Evolutionary conservation across 2,329 filamentous ascomycete species (phyloP).

Genomic region (Penicillium sp.): DNA sequence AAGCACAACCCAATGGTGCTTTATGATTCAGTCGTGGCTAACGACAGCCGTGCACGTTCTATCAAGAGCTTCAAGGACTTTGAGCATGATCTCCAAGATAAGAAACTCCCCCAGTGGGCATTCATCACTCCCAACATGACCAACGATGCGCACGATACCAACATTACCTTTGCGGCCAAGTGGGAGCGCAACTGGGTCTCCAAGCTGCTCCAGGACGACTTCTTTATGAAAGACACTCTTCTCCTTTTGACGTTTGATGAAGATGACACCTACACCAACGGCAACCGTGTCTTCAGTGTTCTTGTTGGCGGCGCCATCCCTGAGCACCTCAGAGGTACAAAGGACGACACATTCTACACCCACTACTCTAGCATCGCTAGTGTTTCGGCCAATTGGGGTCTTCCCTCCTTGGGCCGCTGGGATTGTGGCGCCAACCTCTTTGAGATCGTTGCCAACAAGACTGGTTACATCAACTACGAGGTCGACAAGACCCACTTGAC

Average conservation of each 20-base stretch:
- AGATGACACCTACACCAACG: constrained; percentile 63
- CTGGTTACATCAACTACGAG: constrained; percentile 51
- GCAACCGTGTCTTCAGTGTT: constrained; percentile 67
- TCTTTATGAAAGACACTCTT: constrained; percentile 73
- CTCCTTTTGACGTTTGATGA: constrained; percentile 83
- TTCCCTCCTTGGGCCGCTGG: constrained; percentile 66
- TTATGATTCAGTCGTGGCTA: constrained; percentile 61
- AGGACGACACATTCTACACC: constrained; percentile 66
- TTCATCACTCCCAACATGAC: constrained; percentile 38
- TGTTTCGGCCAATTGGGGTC: constrained; percentile 66
- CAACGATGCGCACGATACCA: constrained; percentile 68
- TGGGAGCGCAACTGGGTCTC: constrained; percentile 68
- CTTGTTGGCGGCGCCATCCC: constrained; percentile 74
- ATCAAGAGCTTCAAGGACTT: constrained; percentile 74
- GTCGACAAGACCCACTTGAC: constrained; percentile 44
- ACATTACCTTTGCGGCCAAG: constrained; percentile 62
- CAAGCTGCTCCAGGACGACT: constrained; percentile 63
- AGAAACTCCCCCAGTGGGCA: constrained; percentile 67
- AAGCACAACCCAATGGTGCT: constrained; percentile 72
- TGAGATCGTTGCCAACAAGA: constrained; percentile 56
- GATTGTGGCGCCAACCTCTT: constrained; percentile 71
- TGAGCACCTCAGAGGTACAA: constrained; percentile 58
- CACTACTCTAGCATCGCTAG: constrained; percentile 69
- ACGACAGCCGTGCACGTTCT: constrained; percentile 57
- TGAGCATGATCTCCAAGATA: constrained; percentile 60